phyloP scores from a whole-genome alignment of 208 protist genomes.

The Leishmania arabica region DNA sequence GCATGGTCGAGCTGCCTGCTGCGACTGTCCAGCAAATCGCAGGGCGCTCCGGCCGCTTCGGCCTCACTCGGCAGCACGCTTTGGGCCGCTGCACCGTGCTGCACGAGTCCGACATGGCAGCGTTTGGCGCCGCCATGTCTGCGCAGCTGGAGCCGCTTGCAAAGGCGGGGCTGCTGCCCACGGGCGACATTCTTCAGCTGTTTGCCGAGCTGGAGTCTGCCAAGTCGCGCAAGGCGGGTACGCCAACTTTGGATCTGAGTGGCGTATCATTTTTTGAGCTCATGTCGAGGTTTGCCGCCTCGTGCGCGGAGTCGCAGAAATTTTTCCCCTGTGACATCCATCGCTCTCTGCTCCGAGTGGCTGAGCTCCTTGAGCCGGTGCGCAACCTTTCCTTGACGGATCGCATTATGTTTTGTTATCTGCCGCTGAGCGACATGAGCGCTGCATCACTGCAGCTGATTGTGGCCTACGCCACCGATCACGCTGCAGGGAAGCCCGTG shows the following conservation, averaged over 20 bases:
- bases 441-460: constrained; percentile 51
- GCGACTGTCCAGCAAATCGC: constrained; percentile 75
- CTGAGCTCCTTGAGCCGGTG: constrained; percentile 58
- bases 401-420: constrained; percentile 78
- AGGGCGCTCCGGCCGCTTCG: constrained; percentile 90
- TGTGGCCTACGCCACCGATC: constrained; percentile 51
- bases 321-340: constrained; percentile 82
- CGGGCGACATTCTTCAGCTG: constrained; percentile 72
- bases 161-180: constrained; percentile 71
- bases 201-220: constrained; percentile 48
- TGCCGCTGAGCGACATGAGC: constrained; percentile 67
- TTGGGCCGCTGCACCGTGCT: constrained; percentile 72
- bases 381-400: constrained; percentile 49
- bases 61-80: constrained; percentile 39
- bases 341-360: constrained; percentile 65
- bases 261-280: constrained; percentile 36
- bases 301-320: constrained; percentile 35
- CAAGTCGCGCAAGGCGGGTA: constrained; percentile 6
- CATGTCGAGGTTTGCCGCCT: constrained; percentile 42
- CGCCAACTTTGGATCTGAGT: background rate
- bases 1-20: constrained; percentile 37
- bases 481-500: constrained; percentile 43
- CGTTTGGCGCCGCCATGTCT: constrained; percentile 18
- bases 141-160: constrained; percentile 27
- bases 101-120: constrained; percentile 42